These are phyloP conservation scores for Corymbia calophylla DNA, from an alignment of 441 rosid genomes.

Conservation along the genomic window DNA sequence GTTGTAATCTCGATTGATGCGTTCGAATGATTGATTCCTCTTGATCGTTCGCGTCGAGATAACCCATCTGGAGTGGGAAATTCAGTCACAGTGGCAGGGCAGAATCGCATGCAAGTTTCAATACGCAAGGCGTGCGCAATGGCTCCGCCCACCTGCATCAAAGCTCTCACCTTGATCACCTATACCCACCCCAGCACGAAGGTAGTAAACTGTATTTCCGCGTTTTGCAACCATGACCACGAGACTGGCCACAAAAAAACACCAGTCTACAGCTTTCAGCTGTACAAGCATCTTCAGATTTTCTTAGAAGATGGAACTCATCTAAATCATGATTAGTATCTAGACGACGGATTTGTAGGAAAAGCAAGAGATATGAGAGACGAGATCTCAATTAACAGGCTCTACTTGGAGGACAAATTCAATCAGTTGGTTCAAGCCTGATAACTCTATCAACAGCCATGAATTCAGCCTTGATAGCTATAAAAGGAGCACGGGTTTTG, in stretches of 20 bases:
- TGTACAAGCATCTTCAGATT: not conserved
- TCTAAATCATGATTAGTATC: not conserved
- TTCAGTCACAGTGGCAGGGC: not conserved
- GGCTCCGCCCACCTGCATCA: not conserved
- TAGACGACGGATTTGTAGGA: not conserved
- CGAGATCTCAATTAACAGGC: not conserved
- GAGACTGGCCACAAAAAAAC: not conserved
- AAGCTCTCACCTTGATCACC: not conserved
- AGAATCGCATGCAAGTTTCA: not conserved
- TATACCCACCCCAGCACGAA: not conserved
- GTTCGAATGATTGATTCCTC: not conserved
- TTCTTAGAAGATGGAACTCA: not conserved
- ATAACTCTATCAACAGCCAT: not conserved
- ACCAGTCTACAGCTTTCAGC: not conserved
- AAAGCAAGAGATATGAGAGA: not conserved
- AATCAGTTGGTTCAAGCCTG: fast-evolving
- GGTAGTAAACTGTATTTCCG: not conserved
- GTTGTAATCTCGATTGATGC: not conserved
- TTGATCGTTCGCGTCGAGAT: not conserved
- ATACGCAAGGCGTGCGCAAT: not conserved
- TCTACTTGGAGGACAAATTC: not conserved
- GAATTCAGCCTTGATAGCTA: not conserved
- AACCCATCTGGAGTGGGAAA: not conserved
- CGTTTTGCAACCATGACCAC: not conserved
- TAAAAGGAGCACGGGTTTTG: not conserved